Percentiles rank a stretch among this genome's conserved stretches.
phyloP scores from a whole-genome alignment of 768 basidiomycete genomes.

The Boletus barrowsii region DNA sequence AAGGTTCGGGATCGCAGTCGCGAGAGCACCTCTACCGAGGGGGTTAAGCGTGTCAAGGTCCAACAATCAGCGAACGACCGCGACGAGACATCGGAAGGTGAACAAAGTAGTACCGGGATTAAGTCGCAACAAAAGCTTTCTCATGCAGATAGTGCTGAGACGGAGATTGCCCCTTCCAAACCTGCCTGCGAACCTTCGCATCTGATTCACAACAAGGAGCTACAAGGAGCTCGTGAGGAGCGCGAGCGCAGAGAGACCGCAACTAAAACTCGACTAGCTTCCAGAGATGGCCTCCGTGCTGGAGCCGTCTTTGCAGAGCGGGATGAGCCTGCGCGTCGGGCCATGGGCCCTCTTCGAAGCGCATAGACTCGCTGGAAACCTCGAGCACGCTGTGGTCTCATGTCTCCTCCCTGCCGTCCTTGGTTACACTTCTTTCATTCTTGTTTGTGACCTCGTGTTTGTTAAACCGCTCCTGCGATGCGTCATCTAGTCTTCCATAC shows the following conservation, averaged over 20 bases:
- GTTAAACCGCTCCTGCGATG: slow-evolving; percentile 9
- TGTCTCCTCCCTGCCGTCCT: background rate
- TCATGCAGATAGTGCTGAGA: slow-evolving; percentile 2
- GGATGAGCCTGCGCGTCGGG: slow-evolving; percentile 29
- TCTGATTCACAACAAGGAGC: slow-evolving; percentile 1
- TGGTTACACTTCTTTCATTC: slow-evolving; percentile 8
- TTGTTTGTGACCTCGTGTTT: background rate
- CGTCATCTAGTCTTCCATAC: slow-evolving; percentile 8
- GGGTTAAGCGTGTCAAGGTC: slow-evolving; percentile 15
- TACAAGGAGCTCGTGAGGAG: slow-evolving; percentile 18
- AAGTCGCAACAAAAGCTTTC: background rate
- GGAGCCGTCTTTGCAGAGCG: slow-evolving; percentile 28
- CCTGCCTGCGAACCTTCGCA: background rate
- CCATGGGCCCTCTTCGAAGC: slow-evolving; percentile 29
- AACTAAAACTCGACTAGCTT: slow-evolving; percentile 21
- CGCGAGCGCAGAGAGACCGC: slow-evolving; percentile 26
- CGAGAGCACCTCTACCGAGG: slow-evolving; percentile 9
- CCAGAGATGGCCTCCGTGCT: slow-evolving; percentile 29
- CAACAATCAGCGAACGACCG: slow-evolving; percentile 3
- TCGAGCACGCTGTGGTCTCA: background rate
- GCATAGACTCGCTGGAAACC: slow-evolving; percentile 1
- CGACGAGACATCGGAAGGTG: slow-evolving; percentile 13
- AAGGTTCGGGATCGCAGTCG: slow-evolving; percentile 26
- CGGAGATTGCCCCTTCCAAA: slow-evolving; percentile 6
- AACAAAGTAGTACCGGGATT: slow-evolving; percentile 5